Base-by-base conservation (phyloP, 208 protist species). In the Leishmania tropica region DNA sequence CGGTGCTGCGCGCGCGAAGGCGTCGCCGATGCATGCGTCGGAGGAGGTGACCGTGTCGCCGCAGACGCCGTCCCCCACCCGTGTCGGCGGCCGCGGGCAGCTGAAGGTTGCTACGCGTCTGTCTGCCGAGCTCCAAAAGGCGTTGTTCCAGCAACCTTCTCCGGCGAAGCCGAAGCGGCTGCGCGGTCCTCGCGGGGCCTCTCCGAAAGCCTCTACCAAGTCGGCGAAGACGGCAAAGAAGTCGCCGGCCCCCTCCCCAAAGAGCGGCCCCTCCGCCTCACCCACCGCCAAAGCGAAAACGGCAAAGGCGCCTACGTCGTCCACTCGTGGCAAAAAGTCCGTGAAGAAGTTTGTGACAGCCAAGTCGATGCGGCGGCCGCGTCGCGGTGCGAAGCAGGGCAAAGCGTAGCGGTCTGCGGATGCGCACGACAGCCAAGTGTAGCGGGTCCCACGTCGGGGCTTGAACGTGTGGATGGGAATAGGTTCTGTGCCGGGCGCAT, bases 101-200 rank as follows among this genome's bases (percentile, higher is more conserved):
- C 73, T 87, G 31, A 56, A 45, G 45, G 86, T 83, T 28, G 81
- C 87, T 1, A 84, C 81, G 45, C 78, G 78, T 3, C 83, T 89
- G 0, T 89, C 86, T 13, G 40, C 79, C 8, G 73, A 88, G 48
- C 40, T 88, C n/a, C 58, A 82, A 64, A 73, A 84, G 84, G 80
- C 84, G 4, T 37, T 88, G 37, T 85, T 88, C 24, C 37, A 78
- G 19, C 42, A 81, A 13, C n/a, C 72, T 2, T 28, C 37, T 11
- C 21, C 68, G 10, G 37, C 31, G 31, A 82, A 40, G 42, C 28
- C 42, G 21, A 45, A 51, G 60, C 70, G 21, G 24, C 53, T 21
- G 75, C 45, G 35, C 13, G 72, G n/a, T n/a, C 56, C 65, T 37
- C 65, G 75, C 21, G 67, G 11, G 6, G 19, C 48, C 11, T 28